phyloP scores from a whole-genome alignment of 2,329 filamentous ascomycete species.

The Plectosphaerella sp. region DNA sequence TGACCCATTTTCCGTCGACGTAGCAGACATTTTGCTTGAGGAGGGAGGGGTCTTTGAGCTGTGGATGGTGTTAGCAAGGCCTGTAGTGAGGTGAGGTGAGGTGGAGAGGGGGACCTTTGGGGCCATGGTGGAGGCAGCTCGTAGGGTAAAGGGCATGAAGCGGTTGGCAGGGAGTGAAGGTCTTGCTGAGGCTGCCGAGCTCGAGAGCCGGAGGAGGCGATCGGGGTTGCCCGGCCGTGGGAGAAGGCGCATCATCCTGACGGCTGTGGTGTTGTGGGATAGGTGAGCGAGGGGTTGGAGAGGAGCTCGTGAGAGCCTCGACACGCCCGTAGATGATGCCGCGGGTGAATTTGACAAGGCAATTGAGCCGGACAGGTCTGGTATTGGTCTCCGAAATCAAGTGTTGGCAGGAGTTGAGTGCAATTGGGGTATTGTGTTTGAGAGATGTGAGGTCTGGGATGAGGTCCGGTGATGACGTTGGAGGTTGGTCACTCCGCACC shows the following conservation, averaged over 20 bases:
- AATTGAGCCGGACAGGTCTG: background rate
- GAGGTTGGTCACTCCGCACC: background rate
- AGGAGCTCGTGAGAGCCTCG: background rate
- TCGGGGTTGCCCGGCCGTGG: background rate
- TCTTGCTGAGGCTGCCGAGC: constrained; percentile 14
- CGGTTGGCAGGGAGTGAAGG: background rate
- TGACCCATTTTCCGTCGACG: constrained; percentile 90
- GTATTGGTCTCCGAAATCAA: background rate
- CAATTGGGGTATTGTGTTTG: too few species aligned
- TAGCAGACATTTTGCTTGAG: constrained; percentile 80
- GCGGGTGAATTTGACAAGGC: background rate
- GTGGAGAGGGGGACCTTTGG: constrained; percentile 31
- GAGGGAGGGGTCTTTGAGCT: constrained; percentile 76
- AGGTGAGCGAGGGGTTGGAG: background rate
- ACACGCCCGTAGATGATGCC: background rate
- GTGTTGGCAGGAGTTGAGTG: too few species aligned
- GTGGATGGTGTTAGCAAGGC: background rate
- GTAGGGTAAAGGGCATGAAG: constrained; percentile 11
- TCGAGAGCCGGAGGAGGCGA: constrained; percentile 10
- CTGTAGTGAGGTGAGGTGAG: background rate
- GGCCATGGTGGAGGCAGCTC: constrained; percentile 43
- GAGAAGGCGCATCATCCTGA: constrained; percentile 1
- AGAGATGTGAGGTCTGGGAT: too few species aligned
- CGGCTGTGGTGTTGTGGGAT: background rate
- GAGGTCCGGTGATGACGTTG: background rate